Evolutionary conservation across 2,329 filamentous ascomycete genomes (phyloP).

Genomic region (Falciphora oryzae): DNA sequence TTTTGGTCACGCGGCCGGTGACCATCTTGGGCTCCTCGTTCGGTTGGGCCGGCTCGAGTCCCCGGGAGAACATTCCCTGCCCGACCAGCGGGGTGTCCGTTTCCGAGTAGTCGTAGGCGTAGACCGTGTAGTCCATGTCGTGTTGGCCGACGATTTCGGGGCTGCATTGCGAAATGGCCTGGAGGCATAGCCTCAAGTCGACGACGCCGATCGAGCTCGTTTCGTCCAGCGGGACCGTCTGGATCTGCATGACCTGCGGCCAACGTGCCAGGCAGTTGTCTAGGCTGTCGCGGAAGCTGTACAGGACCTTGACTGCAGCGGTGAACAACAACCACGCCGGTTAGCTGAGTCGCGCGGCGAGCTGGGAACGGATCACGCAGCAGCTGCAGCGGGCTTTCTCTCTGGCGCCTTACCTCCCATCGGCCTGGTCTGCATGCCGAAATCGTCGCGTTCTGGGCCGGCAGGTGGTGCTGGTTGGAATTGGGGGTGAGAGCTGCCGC

Average conservation of each 20-base stretch:
- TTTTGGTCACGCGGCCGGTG: constrained; percentile 85
- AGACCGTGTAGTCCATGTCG: constrained; percentile 87
- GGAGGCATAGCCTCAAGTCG: constrained; percentile 79
- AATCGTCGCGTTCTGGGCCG: constrained; percentile 20
- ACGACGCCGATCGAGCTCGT: constrained; percentile 77
- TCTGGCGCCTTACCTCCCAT: constrained; percentile 26
- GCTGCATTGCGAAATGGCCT: constrained; percentile 71
- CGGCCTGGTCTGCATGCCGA: constrained; percentile 24
- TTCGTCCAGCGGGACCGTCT: constrained; percentile 76
- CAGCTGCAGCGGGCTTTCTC: background rate
- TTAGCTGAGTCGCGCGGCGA: constrained; percentile 4
- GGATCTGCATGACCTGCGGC: constrained; percentile 72
- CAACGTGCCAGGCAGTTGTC: constrained; percentile 85
- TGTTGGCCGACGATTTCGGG: constrained; percentile 73
- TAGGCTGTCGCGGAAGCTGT: constrained; percentile 85
- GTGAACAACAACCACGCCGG: background rate
- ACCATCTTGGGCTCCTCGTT: constrained; percentile 63
- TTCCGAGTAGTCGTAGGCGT: constrained; percentile 95
- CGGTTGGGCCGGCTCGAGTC: constrained; percentile 52
- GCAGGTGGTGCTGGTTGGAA: constrained; percentile 5
- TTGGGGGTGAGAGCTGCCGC: background rate
- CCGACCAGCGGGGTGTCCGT: constrained; percentile 88
- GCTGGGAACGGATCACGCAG: background rate
- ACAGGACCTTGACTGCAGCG: constrained; percentile 81
- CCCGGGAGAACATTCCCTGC: constrained; percentile 89